phyloP scores from a whole-genome alignment of 768 basidiomycete species.

The Hericium erinaceus region DNA sequence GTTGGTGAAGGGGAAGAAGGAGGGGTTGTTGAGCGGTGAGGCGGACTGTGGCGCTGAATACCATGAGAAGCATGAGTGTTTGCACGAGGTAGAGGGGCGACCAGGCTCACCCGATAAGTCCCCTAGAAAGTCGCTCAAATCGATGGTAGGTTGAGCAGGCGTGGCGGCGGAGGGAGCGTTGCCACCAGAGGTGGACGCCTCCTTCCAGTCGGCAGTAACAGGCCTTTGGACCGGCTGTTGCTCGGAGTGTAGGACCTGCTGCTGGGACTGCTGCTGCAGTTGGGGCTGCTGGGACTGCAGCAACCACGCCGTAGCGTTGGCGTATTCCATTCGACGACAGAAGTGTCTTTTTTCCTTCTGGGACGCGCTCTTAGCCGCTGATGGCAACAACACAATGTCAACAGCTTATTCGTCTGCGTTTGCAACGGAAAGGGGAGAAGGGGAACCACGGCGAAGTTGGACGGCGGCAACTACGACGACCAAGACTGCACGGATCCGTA shows the following conservation, averaged over 20 bases:
- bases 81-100: background rate
- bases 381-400: conserved; percentile 8
- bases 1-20: conserved; percentile 24
- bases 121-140: conserved; percentile 14
- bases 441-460: conserved; percentile 10
- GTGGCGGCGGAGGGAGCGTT: conserved; percentile 17
- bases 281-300: conserved; percentile 26
- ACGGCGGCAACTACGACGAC: background rate
- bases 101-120: conserved; percentile 15
- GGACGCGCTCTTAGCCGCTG: conserved; percentile 11
- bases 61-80: conserved; percentile 4
- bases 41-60: conserved; percentile 29
- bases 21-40: conserved; percentile 28
- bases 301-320: conserved; percentile 32
- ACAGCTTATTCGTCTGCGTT: conserved; percentile 12
- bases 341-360: conserved; percentile 28
- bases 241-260: conserved; percentile 4
- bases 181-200: conserved; percentile 19
- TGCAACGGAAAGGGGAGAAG: conserved; percentile 12
- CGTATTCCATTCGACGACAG: conserved; percentile 35
- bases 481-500: background rate
- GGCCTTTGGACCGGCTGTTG: conserved; percentile 20
- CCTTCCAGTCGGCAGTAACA: conserved; percentile 26
- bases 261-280: conserved; percentile 1
- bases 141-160: conserved; percentile 6